phyloP scores from a whole-genome alignment of 1,139 yeast genomes.

The Eremothecium sinecaudum region DNA sequence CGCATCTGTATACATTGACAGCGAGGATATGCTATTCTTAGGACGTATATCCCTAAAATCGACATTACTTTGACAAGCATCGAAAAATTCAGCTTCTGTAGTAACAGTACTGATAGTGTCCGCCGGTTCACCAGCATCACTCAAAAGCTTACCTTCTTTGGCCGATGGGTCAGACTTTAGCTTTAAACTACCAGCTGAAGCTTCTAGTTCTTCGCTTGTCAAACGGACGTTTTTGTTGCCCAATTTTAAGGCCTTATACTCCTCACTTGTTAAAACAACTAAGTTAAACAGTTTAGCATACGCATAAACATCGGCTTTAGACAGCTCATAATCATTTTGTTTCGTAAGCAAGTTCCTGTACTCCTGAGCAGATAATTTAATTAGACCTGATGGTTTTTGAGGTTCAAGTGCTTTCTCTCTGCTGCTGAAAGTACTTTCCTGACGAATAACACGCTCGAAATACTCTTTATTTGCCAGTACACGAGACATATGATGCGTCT shows the following conservation, averaged over 20 bases:
- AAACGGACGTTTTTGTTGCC: conserved; percentile 17
- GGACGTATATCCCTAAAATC: conserved; percentile 4
- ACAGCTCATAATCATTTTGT: conserved; percentile 28
- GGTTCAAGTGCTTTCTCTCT: conserved; percentile 29
- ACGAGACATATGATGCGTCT: conserved; percentile 21
- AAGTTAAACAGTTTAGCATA: conserved; percentile 29
- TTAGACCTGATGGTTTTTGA: conserved; percentile 32
- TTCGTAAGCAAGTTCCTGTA: conserved; percentile 27
- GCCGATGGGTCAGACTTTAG: conserved; percentile 16
- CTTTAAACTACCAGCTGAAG: conserved; percentile 21
- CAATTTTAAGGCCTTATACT: conserved; percentile 25
- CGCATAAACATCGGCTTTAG: conserved; percentile 30
- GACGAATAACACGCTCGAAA: conserved; percentile 29
- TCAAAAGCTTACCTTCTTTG: not conserved
- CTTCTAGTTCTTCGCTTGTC: conserved; percentile 27
- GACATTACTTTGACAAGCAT: conserved; percentile 8
- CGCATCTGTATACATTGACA: conserved; percentile 23
- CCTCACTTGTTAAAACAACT: conserved; percentile 30
- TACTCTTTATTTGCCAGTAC: conserved; percentile 30
- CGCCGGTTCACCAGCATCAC: not conserved
- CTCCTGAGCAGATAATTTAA: conserved; percentile 30
- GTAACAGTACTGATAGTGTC: not conserved
- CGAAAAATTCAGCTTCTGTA: conserved; percentile 17
- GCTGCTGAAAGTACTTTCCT: conserved; percentile 19
- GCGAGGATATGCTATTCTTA: conserved; percentile 5